Evolutionary conservation across 2,329 filamentous ascomycete species (phyloP), one percentile per base, ranked within the genome.

Genomic region (Paramyrothecium roridum): DNA sequence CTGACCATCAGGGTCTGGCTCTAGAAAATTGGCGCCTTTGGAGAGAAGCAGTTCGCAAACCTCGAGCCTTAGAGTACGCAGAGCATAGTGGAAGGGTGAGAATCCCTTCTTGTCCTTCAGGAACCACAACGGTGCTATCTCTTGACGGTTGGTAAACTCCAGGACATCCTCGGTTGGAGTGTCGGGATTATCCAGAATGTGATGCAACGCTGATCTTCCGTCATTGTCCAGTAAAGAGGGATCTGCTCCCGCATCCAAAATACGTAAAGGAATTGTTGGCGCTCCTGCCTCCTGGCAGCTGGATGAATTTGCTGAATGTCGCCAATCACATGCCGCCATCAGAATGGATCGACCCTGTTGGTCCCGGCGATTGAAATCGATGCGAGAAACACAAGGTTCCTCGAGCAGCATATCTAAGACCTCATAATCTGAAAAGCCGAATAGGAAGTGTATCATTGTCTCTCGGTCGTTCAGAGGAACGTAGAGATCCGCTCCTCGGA

Each of bases 121-220:
- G 0, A 55, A 52, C 0, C 65, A 30, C 0, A 48, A 60, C 6
- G 59, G 49, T 1, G 51, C 21, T 2, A 63, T 56, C 23, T 61
- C 58, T 13, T 43, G 3, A 11, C 56, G 56, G 17, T 58, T 40
- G 23, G 62, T 54, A 11, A 65, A 64, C 1, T 62, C n/a, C 2
- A 59, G 1, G 1, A 61, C 20, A 10, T 59, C 33, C 1, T 50
- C 50, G 8, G 61, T 54, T 2, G 61, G 53, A 2, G 59, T 34
- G 1, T 12, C 20, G 17, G 34, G n/a, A 46, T 65, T 65, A 8
- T 57, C n/a, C 23, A 63, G 13, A 8, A 65, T 8, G 20, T 63
- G 55, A 37, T 65, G 59, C 2, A 65, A 50, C 3, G 63, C 62
- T 8, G 62, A 61, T 30, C 56, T 59, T 2, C 63, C 62, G 3